Evolutionary conservation across 495 filamentous ascomycete species (phyloP).

Genomic region (Xylaria venustula): DNA sequence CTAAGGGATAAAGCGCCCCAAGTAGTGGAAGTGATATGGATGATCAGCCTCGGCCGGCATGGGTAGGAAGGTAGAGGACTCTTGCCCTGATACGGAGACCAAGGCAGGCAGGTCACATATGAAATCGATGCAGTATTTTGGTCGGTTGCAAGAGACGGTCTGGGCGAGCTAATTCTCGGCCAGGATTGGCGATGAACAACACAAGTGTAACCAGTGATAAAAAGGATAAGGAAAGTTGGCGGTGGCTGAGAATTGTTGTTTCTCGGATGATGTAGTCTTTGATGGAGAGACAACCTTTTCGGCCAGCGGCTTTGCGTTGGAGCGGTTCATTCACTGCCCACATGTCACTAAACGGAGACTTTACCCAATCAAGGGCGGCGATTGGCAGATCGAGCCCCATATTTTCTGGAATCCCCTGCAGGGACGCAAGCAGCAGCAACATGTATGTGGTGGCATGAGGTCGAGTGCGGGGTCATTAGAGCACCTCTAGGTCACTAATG

Average conservation of each 20-base stretch:
- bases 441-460: too few species aligned
- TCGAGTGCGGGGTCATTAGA: not conserved
- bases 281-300: not conserved
- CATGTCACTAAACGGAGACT: too few species aligned
- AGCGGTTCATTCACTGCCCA: too few species aligned
- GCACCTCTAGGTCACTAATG: not conserved
- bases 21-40: constrained; percentile 44
- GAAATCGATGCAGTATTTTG: constrained; percentile 1
- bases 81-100: constrained; percentile 23
- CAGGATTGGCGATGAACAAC: too few species aligned
- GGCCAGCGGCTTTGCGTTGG: not conserved
- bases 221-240: too few species aligned
- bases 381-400: constrained; percentile 4
- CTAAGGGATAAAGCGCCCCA: constrained; percentile 45
- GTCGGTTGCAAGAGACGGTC: not conserved
- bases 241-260: not conserved
- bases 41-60: constrained; percentile 47
- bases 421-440: too few species aligned
- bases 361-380: not conserved
- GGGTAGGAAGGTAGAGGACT: constrained; percentile 33
- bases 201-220: too few species aligned
- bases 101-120: constrained; percentile 15
- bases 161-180: too few species aligned
- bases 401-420: not conserved
- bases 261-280: not conserved